Evolutionary conservation across 805 yeast species (phyloP).

Genomic region (Lipomyces spencermartinsiae): DNA sequence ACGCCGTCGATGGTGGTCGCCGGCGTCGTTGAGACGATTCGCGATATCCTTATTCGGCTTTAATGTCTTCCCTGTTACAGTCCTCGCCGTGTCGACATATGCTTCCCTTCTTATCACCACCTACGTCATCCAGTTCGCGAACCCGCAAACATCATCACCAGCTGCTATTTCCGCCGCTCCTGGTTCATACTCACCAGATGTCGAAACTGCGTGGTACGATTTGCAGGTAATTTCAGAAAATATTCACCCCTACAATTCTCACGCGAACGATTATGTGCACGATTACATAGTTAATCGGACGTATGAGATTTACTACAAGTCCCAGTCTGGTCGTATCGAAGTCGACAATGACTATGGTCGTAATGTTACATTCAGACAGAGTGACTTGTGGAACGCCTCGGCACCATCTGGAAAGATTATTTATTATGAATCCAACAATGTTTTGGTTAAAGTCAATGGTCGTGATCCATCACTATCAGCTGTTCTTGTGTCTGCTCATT

Average conservation of each 20-base stretch:
- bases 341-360: constrained; percentile 52
- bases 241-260: constrained; percentile 81
- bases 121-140: constrained; percentile 36
- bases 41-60: constrained; percentile 32
- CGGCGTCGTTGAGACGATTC: constrained; percentile 21
- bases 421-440: constrained; percentile 83
- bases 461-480: constrained; percentile 64
- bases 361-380: constrained; percentile 58
- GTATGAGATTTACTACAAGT: constrained; percentile 44
- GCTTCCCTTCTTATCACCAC: constrained; percentile 37
- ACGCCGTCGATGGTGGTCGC: constrained; percentile 36
- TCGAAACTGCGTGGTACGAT: constrained; percentile 64
- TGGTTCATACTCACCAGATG: constrained; percentile 26
- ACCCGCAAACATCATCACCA: constrained; percentile 36
- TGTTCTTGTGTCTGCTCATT: constrained; percentile 81
- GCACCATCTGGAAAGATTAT: constrained; percentile 56
- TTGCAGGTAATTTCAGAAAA: constrained; percentile 69
- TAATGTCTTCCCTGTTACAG: constrained; percentile 35
- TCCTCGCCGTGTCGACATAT: constrained; percentile 37
- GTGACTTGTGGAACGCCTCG: constrained; percentile 46
- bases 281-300: constrained; percentile 62
- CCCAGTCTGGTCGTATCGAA: constrained; percentile 45
- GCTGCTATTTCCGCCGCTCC: constrained; percentile 37
- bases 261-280: constrained; percentile 77
- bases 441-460: constrained; percentile 79